Conservation (phyloP, 768 basidiomycete species). For the Pulveroboletus ravenelii region DNA sequence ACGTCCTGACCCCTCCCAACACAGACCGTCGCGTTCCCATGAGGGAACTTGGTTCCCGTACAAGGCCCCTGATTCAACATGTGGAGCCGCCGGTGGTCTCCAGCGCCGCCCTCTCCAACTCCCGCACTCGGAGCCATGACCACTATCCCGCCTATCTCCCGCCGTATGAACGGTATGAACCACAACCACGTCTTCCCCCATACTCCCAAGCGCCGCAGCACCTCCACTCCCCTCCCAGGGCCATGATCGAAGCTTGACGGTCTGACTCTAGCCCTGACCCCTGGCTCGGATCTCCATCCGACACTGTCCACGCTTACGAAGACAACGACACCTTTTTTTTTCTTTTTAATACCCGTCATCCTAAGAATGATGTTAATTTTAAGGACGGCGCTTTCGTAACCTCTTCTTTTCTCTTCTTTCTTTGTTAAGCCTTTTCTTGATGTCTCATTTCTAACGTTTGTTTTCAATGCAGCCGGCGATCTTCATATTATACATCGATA, state of each 20-base stretch:
- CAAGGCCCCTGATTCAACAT: background rate
- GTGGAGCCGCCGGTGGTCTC: constrained; percentile 1
- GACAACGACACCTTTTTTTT: too few species aligned
- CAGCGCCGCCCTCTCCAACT: background rate
- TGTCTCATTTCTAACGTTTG: too few species aligned
- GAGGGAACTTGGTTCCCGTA: background rate
- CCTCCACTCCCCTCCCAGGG: background rate
- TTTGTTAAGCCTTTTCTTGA: too few species aligned
- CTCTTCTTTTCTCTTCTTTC: too few species aligned
- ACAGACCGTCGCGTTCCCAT: too few species aligned
- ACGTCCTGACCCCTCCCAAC: too few species aligned
- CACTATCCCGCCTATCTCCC: background rate
- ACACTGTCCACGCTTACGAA: background rate
- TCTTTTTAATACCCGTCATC: too few species aligned
- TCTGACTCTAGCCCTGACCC: background rate
- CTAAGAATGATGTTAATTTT: too few species aligned
- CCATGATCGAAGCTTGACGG: background rate
- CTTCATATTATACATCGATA: too few species aligned
- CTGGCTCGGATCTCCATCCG: background rate
- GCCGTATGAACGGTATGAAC: constrained; percentile 7
- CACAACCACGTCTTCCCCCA: constrained; percentile 11
- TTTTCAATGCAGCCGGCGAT: too few species aligned
- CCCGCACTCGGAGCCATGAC: background rate
- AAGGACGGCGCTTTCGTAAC: too few species aligned
- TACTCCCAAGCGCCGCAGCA: background rate